These are phyloP conservation scores for Mortierella sp. DNA, from an alignment of 371 early-diverging fungal genomes.

Conservation along the genomic window DNA sequence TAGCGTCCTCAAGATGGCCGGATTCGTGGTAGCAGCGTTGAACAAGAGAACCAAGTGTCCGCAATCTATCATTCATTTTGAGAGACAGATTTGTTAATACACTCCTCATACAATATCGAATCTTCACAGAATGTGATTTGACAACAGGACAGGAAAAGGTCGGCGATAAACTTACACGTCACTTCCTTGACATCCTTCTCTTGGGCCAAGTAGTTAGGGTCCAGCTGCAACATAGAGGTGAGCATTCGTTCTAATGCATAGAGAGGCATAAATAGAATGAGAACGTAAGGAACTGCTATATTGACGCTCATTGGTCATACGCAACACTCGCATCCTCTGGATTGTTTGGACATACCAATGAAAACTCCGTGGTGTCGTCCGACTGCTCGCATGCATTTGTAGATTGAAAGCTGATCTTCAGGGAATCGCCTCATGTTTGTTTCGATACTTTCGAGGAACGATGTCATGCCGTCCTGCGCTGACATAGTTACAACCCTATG, in stretches of 20 bases:
- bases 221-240: constrained; percentile 71
- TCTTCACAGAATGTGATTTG: background rate
- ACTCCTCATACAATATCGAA: background rate
- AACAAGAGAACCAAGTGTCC: constrained; percentile 78
- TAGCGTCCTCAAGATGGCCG: constrained; percentile 65
- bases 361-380: constrained; percentile 74
- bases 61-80: constrained; percentile 64
- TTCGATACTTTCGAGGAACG: constrained; percentile 68
- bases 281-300: background rate
- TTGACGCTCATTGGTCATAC: background rate
- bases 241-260: constrained; percentile 58
- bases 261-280: background rate
- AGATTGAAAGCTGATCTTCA: constrained; percentile 78
- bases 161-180: constrained; percentile 60
- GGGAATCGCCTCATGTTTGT: constrained; percentile 76
- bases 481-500: constrained; percentile 65
- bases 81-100: background rate
- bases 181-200: constrained; percentile 79
- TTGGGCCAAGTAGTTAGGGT: constrained; percentile 74
- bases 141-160: too few species aligned
- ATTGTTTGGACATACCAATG: constrained; percentile 60
- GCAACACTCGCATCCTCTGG: background rate
- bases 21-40: constrained; percentile 72
- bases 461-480: constrained; percentile 51
- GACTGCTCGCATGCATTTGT: constrained; percentile 71